Evolutionary conservation across 495 filamentous ascomycete genomes (phyloP).

Genomic region (Lophium mytilinum): DNA sequence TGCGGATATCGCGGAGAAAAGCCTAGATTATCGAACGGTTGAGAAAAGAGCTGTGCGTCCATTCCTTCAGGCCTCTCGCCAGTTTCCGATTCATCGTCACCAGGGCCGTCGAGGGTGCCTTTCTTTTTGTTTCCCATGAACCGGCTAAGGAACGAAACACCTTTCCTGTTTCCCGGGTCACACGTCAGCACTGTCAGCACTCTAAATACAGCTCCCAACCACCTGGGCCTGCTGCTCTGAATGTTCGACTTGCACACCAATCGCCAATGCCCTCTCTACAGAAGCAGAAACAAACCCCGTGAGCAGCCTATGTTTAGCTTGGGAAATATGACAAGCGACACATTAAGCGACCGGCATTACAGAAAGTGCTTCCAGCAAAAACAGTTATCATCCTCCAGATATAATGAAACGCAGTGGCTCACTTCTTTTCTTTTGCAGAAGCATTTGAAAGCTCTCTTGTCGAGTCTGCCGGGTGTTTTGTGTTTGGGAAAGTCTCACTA

Average conservation of each 20-base stretch:
- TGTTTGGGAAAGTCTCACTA: slow-evolving; percentile 6
- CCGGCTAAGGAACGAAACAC: slow-evolving; percentile 83
- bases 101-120: slow-evolving; percentile 44
- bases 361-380: too few relatives aligned
- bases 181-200: slow-evolving; percentile 16
- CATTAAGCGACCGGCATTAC: too few relatives aligned
- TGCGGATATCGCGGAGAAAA: slow-evolving; percentile 84
- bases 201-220: background rate
- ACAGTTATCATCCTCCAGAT: background rate
- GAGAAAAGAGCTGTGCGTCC: slow-evolving; percentile 71
- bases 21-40: slow-evolving; percentile 62
- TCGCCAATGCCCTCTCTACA: too few relatives aligned
- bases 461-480: slow-evolving; percentile 10
- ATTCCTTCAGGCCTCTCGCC: slow-evolving; percentile 72
- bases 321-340: too few relatives aligned
- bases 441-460: background rate
- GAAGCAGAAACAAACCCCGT: too few relatives aligned
- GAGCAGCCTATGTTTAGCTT: too few relatives aligned
- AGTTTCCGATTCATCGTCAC: slow-evolving; percentile 65
- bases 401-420: slow-evolving; percentile 23
- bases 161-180: slow-evolving; percentile 53
- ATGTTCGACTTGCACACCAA: too few relatives aligned
- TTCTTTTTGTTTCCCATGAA: slow-evolving; percentile 77
- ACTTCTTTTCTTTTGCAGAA: slow-evolving; percentile 59
- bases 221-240: too few relatives aligned